Evolutionary conservation across 192 early-diverging fungal species (phyloP).

Genomic region (Funneliformis mosseae): DNA sequence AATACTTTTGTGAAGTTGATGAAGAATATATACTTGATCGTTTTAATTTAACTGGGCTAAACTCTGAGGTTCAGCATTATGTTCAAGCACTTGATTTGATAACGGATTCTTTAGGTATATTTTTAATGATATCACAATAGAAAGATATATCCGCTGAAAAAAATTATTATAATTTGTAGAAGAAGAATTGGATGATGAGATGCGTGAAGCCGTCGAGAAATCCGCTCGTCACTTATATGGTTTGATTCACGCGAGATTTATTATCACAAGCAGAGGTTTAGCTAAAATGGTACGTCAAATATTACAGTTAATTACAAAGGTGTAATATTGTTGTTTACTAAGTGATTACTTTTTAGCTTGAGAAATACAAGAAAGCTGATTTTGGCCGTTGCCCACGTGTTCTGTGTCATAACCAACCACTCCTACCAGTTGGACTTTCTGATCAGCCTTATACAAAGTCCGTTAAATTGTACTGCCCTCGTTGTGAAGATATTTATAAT

Average conservation of each 20-base stretch:
- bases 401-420: slow-evolving; percentile 85
- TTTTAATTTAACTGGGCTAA: slow-evolving; percentile 96
- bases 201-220: slow-evolving; percentile 80
- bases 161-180: slow-evolving; percentile 42
- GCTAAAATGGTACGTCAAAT: slow-evolving; percentile 81
- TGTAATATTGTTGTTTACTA: slow-evolving; percentile 3
- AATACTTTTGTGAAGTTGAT: slow-evolving; percentile 99
- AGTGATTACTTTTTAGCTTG: slow-evolving; percentile 51
- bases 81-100: slow-evolving; percentile 89
- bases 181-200: slow-evolving; percentile 68
- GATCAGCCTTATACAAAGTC: slow-evolving; percentile 83
- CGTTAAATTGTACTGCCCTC: slow-evolving; percentile 94
- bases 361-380: slow-evolving; percentile 92
- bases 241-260: slow-evolving; percentile 96
- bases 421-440: slow-evolving; percentile 87
- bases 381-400: slow-evolving; percentile 98
- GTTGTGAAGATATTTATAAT: slow-evolving; percentile 96
- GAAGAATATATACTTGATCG: slow-evolving; percentile 95
- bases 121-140: background rate
- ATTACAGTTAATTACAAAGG: background rate
- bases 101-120: slow-evolving; percentile 77
- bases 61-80: slow-evolving; percentile 89
- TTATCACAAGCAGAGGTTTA: slow-evolving; percentile 90
- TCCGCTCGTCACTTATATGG: slow-evolving; percentile 94
- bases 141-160: background rate